These are phyloP conservation scores for Viola pubescens DNA, from an alignment of 441 rosid genomes.

Conservation along the genomic window DNA sequence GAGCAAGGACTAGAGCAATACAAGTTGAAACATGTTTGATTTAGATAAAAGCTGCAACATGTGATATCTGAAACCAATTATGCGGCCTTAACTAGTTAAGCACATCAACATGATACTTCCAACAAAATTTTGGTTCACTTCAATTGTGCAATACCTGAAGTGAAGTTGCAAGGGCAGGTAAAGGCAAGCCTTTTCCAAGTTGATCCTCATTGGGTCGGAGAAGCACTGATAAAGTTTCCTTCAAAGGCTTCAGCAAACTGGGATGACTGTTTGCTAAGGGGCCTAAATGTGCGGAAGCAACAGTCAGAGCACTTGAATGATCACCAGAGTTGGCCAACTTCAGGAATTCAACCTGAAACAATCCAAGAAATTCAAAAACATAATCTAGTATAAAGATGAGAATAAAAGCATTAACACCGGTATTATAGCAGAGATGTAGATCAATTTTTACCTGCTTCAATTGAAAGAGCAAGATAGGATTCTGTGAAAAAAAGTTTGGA, in stretches of 20 bases:
- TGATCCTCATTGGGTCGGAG: constrained; percentile 57
- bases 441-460: constrained; percentile 64
- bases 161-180: constrained; percentile 66
- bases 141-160: constrained; percentile 53
- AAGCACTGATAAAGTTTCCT: constrained; percentile 74
- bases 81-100: too few relatives aligned
- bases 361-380: not conserved
- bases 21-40: too few relatives aligned
- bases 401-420: not conserved
- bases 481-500: constrained; percentile 57
- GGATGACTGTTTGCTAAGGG: constrained; percentile 72
- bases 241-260: constrained; percentile 63
- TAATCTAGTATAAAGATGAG: not conserved
- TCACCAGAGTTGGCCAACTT: constrained; percentile 69
- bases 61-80: too few relatives aligned
- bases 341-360: constrained; percentile 71
- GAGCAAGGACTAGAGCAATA: too few relatives aligned
- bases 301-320: constrained; percentile 66
- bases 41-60: too few relatives aligned
- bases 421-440: not conserved
- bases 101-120: too few relatives aligned
- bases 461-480: constrained; percentile 63
- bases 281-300: constrained; percentile 79
- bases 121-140: too few relatives aligned
- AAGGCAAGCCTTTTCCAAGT: constrained; percentile 52